Evolutionary conservation across 495 filamentous ascomycete species (phyloP), one percentile per base, ranked within the genome.

Genomic region (Astrothelium subdiscretum): DNA sequence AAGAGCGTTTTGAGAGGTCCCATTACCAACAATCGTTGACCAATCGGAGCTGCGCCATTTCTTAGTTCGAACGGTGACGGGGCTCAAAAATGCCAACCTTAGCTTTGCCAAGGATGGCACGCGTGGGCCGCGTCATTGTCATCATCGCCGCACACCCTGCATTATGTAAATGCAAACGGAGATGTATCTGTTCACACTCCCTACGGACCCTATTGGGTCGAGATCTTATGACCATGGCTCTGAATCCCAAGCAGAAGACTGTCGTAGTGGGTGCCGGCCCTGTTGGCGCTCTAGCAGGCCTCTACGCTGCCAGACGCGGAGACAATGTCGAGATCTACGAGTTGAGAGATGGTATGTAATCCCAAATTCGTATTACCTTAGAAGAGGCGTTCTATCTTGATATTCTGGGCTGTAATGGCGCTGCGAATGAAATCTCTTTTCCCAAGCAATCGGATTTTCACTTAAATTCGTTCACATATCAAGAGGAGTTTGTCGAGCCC

Each of bases 281-380:
- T 0, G 94, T 97, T 15, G 94, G 94, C 2, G 88, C 92, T 10
- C 79, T 99, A 29, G 90, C 92, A 8, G 94, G 91, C 20, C 77
- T 99, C 12, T 99, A 97, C 76, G 92, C 94, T 59, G 92, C 91
- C 1, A 80, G 85, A 63, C 78, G 91, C 69, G 92, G 90, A 35
- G 83, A 95, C 71, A 78, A 92, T 68, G 94, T 99, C 3, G 90
- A 97, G 70, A 79, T 99, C 62, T 99, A 97, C 74, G 94, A 99
- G 72, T 77, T 97, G 63, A 83, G 94, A 68, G 85, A 85, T 77
- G 92, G 92, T 96, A 79, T 72, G 88, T 62, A 57, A n/a, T 31
- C 51, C 63, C 32, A 15, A 31, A 38, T 38, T 51, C 24, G 11
- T n/a, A n/a, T n/a, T n/a, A n/a, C n/a, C n/a, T n/a, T n/a, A n/a